phyloP scores from a whole-genome alignment of 345 rosid species.

The Iberis pinnata region DNA sequence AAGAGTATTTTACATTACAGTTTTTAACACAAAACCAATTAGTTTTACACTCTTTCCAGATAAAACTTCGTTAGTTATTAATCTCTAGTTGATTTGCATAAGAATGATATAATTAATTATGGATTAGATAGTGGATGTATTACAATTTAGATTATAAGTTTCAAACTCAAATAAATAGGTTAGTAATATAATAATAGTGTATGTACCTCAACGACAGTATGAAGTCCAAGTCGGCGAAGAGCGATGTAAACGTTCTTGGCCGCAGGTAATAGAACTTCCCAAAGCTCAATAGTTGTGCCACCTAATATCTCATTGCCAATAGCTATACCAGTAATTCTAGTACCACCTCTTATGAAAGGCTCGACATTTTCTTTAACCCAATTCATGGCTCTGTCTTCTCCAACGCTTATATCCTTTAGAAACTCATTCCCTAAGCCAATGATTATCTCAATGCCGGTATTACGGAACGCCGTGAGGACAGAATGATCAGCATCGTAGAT shows the following conservation, averaged over 20 bases:
- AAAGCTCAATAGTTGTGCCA: slow-evolving; percentile 38
- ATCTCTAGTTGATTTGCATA: no score
- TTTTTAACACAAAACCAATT: no score
- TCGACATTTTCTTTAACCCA: slow-evolving; percentile 85
- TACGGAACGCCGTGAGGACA: slow-evolving; percentile 64
- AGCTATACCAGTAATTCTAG: slow-evolving; percentile 59
- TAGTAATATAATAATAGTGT: no score
- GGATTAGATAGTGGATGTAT: no score
- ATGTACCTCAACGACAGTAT: slow-evolving; percentile 30
- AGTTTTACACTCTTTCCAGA: no score
- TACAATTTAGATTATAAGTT: no score
- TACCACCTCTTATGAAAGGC: slow-evolving; percentile 55
- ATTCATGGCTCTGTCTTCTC: slow-evolving; percentile 76
- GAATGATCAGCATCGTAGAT: slow-evolving; percentile 68
- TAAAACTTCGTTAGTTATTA: no score
- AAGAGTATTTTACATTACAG: no score
- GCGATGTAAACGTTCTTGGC: slow-evolving; percentile 60
- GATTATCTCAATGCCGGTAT: slow-evolving; percentile 62
- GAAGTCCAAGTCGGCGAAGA: slow-evolving; percentile 45
- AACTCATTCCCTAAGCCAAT: slow-evolving; percentile 69
- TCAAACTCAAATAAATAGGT: no score
- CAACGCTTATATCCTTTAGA: slow-evolving; percentile 57
- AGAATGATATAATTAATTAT: no score
- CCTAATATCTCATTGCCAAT: slow-evolving; percentile 90
- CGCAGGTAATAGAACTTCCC: slow-evolving; percentile 77